Evolutionary conservation across 1,284 basidiomycete genomes (phyloP), one percentile per base, ranked within the genome.

Genomic region (Tilletia caries): DNA sequence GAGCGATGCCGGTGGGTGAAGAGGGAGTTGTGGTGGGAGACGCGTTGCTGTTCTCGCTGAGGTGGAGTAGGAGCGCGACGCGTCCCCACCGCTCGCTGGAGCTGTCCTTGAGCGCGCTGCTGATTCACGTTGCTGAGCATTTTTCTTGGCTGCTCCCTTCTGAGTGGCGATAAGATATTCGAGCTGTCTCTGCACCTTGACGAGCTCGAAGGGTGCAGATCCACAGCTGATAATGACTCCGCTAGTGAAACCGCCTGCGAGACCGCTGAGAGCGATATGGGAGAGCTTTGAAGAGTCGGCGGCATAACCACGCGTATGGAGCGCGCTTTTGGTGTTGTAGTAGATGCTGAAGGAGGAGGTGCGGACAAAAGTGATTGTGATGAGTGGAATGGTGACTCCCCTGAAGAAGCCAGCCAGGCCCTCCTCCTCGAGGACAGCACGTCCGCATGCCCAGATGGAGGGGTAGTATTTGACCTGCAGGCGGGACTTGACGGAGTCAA

Each of bases 341-440:
- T 96, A 97, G 77, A 97, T 95, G 18, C 92, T 94, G 84, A 97
- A 96, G 64, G 92, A 95, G 44, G 91, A 90, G 87, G 84, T 85
- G n/a, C 95, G 91, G 80, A 98, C 95, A 81, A 95, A 94, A 5
- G 93, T 95, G 78, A 98, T 98, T 6, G 95, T 97, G 84, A 95
- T 88, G 68, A 98, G 88, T 37, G 95, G 95, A 77, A 98, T 93
- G 87, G 92, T 92, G 68, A 84, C 82, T 65, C 78, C 93, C 69
- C 93, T 88, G 84, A 93, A 95, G 84, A 95, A 96, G 68, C 95
- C 95, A 72, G 88, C 87, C 43, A 98, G 82, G 6, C 95, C 95
- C 86, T 98, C 95, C 83, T 97, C 93, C 32, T 88, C 87, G 81
- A 95, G 91, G 37, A 84, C 71, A 65, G 84, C 67, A 67, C 73